phyloP scores from a whole-genome alignment of 169 alveolate genomes.

The Theileria parva region DNA sequence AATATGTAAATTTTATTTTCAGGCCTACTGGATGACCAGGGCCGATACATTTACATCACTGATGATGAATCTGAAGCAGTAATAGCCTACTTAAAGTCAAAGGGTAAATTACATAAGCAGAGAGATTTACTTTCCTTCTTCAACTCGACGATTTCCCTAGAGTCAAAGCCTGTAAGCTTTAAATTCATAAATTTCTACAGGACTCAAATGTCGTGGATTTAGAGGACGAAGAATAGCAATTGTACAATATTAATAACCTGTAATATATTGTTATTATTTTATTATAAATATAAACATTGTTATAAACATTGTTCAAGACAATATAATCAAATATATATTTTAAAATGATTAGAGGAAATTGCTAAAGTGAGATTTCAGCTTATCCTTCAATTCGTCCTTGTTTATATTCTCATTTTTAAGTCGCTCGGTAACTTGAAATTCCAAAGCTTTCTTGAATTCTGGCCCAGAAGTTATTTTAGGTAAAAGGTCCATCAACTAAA shows the following conservation, averaged over 20 bases:
- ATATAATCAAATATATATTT: background rate
- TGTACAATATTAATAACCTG: background rate
- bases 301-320: no score
- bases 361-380: slow-evolving; percentile 6
- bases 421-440: slow-evolving; percentile 33
- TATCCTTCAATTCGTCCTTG: slow-evolving; percentile 24
- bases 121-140: slow-evolving; percentile 32
- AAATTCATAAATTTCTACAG: background rate
- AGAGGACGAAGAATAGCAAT: background rate
- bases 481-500: slow-evolving; percentile 37
- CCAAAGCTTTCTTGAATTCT: slow-evolving; percentile 50
- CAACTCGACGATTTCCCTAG: slow-evolving; percentile 42
- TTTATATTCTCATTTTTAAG: slow-evolving; percentile 15
- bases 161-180: slow-evolving; percentile 10
- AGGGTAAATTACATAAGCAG: slow-evolving; percentile 54
- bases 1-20: background rate
- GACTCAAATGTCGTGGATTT: background rate
- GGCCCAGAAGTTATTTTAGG: slow-evolving; percentile 63
- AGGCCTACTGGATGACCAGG: slow-evolving; percentile 53
- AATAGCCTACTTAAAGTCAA: slow-evolving; percentile 16
- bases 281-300: background rate
- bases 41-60: slow-evolving; percentile 56
- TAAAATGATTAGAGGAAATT: background rate
- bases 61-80: slow-evolving; percentile 54
- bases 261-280: background rate